Base-by-base conservation (phyloP, 2,329 filamentous ascomycete genomes). In the Ceratocystis papillata region DNA sequence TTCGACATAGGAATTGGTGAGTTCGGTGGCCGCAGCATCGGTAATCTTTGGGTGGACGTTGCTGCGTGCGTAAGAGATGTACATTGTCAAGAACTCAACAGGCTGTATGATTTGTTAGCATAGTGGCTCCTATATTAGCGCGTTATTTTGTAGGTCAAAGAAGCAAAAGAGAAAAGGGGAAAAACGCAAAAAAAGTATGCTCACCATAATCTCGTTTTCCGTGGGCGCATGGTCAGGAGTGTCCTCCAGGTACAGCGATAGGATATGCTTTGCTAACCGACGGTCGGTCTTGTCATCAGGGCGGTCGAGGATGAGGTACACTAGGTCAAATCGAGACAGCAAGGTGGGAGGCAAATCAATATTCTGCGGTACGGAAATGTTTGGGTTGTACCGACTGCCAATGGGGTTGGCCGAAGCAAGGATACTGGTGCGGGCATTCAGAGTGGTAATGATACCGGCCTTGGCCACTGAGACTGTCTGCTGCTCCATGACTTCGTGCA, bases 321-420 rank as follows among this genome's bases (percentile, higher is more conserved):
- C 93, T 5, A 99, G 80, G 75, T 99, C 94, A 74, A 99, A 99
- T 80, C 94, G 88, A 4, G 92, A 96, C 64, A 99, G 83, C 5
- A 99, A 81, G 0, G 94, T 99, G 0, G 94, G 94, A 0, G 94
- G 94, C 7, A 99, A 84, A 73, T 99, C 94, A 71, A 99, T 99
- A 76, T 99, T 99, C 72, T 97, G 92, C 2, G 94, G 94, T 15
- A 99, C 94, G 0, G 94, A 92, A 28, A 99, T 79, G 72, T 96
- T 93, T 2, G 90, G 89, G 76, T 99, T 97, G 79, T 99, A 99
- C 74, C 95, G 92, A 77, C 90, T 96, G 72, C 94, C 94, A 70
- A 99, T 97, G 1, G 94, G 94, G 74, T 99, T 99, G 75, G 94
- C 94, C 10, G 93, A 97, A 17, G 94, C 94, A 37, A 99, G 84